Base-by-base conservation (phyloP, 805 yeast genomes). In the Yarrowia sp. region DNA sequence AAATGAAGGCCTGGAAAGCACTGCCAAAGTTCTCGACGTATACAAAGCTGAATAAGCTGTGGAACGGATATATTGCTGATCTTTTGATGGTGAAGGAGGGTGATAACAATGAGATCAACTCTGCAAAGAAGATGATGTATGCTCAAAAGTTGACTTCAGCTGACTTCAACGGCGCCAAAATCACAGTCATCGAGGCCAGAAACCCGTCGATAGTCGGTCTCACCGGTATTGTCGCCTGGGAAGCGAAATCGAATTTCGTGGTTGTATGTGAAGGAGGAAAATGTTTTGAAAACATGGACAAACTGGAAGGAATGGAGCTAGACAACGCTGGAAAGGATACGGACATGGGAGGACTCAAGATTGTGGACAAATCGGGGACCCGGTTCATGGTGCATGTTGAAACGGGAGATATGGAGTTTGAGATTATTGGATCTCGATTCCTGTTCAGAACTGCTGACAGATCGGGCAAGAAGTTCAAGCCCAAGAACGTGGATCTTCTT, bases 151-250 rank as follows among this genome's bases (percentile, higher is more conserved):
- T 92, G 47, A 83, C 94, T 0, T 83, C 88, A 69, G 91, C 95
- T 1, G 98, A 92, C 73, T 89, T 84, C 77, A 89, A 88, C 72
- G 97, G 98, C 3, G 85, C 95, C n/a, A 75, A 76, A 49, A 68
- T 92, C 14, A 81, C 81, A 14, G 92, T 92, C 0, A 72, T 81
- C 2, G 83, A 85, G 56, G 81, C 91, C n/a, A 77, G 78, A 20
- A 89, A 88, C 72, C 78, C 81, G 6, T 83, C 85, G 61, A 74
- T 85, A 67, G 81, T 88, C 9, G 96, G 95, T 0, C 72, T 82
- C 39, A 71, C 80, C 44, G 98, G 98, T 0, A 89, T 92, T 6
- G 90, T 92, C 1, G 79, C 91, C 1, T 90, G 95, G 89, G 98
- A 92, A 74, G 84, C 94, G 9, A 92, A 89, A 75, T 86, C 86